Base-by-base conservation (phyloP, 306 rosid genomes). In the Malus sieversii region DNA sequence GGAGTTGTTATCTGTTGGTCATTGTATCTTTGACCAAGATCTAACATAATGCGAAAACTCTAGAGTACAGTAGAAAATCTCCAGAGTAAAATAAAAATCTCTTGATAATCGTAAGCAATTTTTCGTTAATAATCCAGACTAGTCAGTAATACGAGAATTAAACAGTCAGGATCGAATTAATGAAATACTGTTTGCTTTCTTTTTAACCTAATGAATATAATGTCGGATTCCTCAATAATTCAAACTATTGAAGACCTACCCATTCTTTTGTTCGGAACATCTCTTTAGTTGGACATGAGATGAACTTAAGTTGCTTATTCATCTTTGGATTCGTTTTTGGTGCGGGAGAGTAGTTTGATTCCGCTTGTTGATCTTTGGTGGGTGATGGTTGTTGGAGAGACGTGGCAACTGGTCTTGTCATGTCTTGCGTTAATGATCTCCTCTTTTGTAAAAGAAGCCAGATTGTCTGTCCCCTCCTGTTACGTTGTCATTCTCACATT, bases 351-450 rank as follows among this genome's bases (percentile, higher is more conserved):
- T 35, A 8, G 44, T 71, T 52, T 23, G 72, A 35, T 33, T 61
- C 77, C 6, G 3, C 22, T 30, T 6, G 18, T 63, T 74, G 22
- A 19, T 38, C n/a, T 8, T 57, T 40, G 71, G 76, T 46, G 75
- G 65, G 80, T 77, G 60, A 46, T 23, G 13, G 57, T 25, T 25
- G 33, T 55, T 67, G 38, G 79, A 53, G 67, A 67, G 51, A 27
- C 59, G 59, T 53, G 59, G 59, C 59, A 5, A 70, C 32, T 63
- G 68, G 78, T 65, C 61, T 19, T 45, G 38, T 75, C 72, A 32
- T 63, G 73, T 66, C 62, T 14, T 2, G 8, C 10, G 76, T 60
- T 51, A 55, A 38, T 55, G 67, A 35, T 66, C 16, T 57, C 32
- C 70, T 16, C 32, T 14, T 51, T 4, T 57, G 14, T 20, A 32